Evolutionary conservation across 2,329 filamentous ascomycete species (phyloP).

Genomic region (Penicillium decumbens): DNA sequence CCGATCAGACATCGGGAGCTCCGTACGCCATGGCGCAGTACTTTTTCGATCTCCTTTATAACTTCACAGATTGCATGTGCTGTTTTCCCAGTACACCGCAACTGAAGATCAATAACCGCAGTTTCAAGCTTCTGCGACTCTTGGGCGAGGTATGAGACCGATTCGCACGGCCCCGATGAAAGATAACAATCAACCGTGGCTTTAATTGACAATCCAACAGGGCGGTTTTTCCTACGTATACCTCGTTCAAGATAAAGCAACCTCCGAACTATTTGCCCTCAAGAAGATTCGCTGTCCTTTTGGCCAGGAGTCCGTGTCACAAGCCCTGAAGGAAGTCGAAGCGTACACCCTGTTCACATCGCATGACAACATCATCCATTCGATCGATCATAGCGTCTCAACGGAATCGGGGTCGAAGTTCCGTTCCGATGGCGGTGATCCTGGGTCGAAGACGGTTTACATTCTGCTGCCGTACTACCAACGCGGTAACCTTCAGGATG

Average conservation of each 20-base stretch:
- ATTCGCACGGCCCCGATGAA: not conserved
- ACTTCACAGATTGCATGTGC: slow-evolving; percentile 88
- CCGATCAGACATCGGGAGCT: not conserved
- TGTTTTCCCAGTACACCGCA: slow-evolving; percentile 94
- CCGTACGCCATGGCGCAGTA: slow-evolving; percentile 65
- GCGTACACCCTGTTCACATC: slow-evolving; percentile 86
- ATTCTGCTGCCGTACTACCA: slow-evolving; percentile 94
- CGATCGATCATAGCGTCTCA: slow-evolving; percentile 75
- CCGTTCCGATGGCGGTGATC: slow-evolving; percentile 53
- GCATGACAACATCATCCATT: slow-evolving; percentile 79
- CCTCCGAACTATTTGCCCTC: slow-evolving; percentile 80
- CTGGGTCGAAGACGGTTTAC: slow-evolving; percentile 86
- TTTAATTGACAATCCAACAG: slow-evolving; percentile 41
- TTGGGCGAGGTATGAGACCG: slow-evolving; percentile 70
- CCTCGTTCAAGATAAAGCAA: slow-evolving; percentile 85
- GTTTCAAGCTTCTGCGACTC: slow-evolving; percentile 91
- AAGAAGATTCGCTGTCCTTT: slow-evolving; percentile 99
- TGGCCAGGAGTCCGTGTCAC: slow-evolving; percentile 89
- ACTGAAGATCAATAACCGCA: slow-evolving; percentile 88
- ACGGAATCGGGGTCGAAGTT: slow-evolving; percentile 59
- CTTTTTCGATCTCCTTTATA: slow-evolving; percentile 82
- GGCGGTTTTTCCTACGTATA: slow-evolving; percentile 99
- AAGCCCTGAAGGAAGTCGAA: slow-evolving; percentile 94
- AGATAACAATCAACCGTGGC: slow-evolving; percentile 3
- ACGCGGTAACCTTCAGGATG: slow-evolving; percentile 91